phyloP scores from a whole-genome alignment of 306 rosid genomes.

The Cicer pinnatifidum region DNA sequence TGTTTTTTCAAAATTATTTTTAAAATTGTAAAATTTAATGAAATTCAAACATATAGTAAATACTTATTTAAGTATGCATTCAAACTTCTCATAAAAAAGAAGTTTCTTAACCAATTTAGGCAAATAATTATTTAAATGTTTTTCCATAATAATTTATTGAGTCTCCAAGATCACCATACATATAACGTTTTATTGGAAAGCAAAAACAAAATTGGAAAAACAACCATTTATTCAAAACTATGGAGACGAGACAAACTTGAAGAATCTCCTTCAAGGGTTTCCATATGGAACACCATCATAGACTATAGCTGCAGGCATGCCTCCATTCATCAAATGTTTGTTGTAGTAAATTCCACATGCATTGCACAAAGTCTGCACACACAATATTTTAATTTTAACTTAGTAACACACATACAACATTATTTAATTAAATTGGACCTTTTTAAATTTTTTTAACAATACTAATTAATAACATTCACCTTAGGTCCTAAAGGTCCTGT shows the following conservation, averaged over 20 bases:
- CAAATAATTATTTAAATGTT: background rate
- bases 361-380: conserved; percentile 48
- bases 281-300: background rate
- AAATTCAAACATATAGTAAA: too few relatives aligned
- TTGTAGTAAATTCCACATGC: conserved; percentile 48
- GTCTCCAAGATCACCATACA: background rate
- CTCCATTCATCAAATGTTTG: conserved; percentile 25
- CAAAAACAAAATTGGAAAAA: background rate
- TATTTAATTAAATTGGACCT: too few relatives aligned
- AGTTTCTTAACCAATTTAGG: too few relatives aligned
- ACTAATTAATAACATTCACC: background rate
- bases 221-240: background rate
- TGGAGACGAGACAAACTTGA: background rate
- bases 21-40: too few relatives aligned
- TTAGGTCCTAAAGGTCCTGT: conserved; percentile 48
- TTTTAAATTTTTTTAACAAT: too few relatives aligned
- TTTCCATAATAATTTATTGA: background rate
- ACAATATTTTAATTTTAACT: too few relatives aligned
- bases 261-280: background rate
- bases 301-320: background rate
- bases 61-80: too few relatives aligned
- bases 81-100: too few relatives aligned
- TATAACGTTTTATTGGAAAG: background rate
- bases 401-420: too few relatives aligned
- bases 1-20: too few relatives aligned